These are phyloP conservation scores for Eremothecium cymbalariae DNA, from an alignment of 1,139 yeast genomes.

Conservation along the genomic window DNA sequence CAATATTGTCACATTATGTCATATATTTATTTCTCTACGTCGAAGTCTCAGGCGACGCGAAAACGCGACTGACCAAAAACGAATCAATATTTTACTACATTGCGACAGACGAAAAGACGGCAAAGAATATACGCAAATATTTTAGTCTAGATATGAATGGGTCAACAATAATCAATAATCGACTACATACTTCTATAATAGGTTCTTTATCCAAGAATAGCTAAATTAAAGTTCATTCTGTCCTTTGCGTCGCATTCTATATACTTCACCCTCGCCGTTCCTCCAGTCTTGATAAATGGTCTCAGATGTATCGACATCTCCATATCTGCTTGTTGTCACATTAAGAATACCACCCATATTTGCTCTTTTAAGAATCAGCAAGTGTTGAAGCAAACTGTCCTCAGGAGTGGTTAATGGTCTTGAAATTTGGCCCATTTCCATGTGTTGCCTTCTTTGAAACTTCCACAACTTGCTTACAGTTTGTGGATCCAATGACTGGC, in stretches of 20 bases:
- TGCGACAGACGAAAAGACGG: not conserved
- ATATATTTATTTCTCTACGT: too few species aligned
- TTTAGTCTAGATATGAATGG: conserved; percentile 1
- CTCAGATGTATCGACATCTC: conserved; percentile 22
- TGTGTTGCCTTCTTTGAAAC: conserved; percentile 21
- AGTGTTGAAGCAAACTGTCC: conserved; percentile 22
- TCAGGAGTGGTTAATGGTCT: conserved; percentile 20
- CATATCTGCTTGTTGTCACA: conserved; percentile 27
- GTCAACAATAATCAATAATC: not conserved
- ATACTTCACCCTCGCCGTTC: conserved; percentile 9
- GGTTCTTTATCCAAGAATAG: conserved; percentile 2
- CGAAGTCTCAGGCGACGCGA: conserved; percentile 5
- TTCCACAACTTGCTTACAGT: conserved; percentile 18
- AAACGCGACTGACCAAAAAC: conserved; percentile 1
- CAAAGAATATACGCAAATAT: not conserved
- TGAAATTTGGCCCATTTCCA: conserved; percentile 20
- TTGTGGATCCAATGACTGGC: conserved; percentile 11
- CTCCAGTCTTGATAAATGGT: conserved; percentile 14
- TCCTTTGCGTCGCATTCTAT: conserved; percentile 7
- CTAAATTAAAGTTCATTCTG: conserved; percentile 3
- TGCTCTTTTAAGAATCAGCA: conserved; percentile 23
- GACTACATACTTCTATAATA: conserved; percentile 1
- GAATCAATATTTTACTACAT: not conserved
- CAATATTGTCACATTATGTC: too few species aligned
- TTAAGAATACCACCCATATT: conserved; percentile 24